Evolutionary conservation across 2,329 filamentous ascomycete genomes (phyloP).

Genomic region (Alternaria sp.): DNA sequence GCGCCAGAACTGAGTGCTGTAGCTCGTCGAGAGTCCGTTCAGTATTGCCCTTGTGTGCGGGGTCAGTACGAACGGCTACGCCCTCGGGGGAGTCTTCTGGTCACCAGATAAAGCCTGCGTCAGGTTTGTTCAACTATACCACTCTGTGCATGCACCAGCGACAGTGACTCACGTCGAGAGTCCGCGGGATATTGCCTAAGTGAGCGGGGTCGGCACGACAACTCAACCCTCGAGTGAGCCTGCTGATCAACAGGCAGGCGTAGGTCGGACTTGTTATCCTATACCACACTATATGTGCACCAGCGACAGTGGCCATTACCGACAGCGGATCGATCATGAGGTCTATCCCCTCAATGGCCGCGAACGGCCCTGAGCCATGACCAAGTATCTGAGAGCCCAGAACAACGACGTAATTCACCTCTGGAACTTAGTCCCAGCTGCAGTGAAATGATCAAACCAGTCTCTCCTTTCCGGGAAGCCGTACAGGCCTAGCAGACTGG

Average conservation of each 20-base stretch:
- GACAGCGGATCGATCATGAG: not conserved
- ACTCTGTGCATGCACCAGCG: not conserved
- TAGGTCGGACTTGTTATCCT: not conserved
- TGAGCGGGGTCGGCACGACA: not conserved
- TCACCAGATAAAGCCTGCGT: not conserved
- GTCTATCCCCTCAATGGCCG: not conserved
- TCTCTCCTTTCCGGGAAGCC: conserved; percentile 20
- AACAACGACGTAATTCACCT: not conserved
- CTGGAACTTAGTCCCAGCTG: not conserved
- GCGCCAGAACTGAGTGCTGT: not conserved
- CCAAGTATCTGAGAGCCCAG: not conserved
- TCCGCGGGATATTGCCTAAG: not conserved
- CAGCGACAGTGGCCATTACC: not conserved
- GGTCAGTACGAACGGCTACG: not conserved
- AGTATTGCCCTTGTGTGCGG: not conserved
- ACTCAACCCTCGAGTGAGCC: not conserved
- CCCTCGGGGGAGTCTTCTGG: not conserved
- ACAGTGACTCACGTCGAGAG: not conserved
- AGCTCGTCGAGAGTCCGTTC: not conserved
- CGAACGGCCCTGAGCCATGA: not conserved
- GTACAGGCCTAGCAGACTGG: conserved; percentile 27
- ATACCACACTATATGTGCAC: not conserved
- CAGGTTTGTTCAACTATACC: not conserved
- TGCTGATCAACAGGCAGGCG: not conserved
- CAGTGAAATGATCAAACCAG: conserved; percentile 25